Conservation (phyloP, 1,284 basidiomycete genomes). For the Hemileia vastatrix region DNA sequence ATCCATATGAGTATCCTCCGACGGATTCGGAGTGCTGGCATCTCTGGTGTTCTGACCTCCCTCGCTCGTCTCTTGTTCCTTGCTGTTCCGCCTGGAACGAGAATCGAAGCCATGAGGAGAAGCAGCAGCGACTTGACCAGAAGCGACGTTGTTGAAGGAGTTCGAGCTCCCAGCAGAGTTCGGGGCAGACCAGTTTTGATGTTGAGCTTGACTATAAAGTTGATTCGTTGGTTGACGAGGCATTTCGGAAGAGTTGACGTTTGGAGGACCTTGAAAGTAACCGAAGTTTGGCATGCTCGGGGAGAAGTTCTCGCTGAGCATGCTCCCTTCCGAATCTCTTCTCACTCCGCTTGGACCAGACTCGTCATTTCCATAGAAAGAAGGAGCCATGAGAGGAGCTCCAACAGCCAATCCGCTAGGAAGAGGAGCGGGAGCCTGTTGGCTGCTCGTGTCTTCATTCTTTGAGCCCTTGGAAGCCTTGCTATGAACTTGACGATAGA, state of each 20-base stretch:
- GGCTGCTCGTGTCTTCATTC: background rate
- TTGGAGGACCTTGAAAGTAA: background rate
- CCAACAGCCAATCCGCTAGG: background rate
- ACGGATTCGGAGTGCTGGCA: background rate
- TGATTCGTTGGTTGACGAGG: background rate
- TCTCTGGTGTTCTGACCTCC: background rate
- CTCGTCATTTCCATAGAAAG: background rate
- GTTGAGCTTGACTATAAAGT: background rate
- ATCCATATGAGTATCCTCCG: constrained; percentile 48
- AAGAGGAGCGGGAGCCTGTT: background rate
- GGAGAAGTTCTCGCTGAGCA: background rate
- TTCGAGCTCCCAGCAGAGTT: background rate
- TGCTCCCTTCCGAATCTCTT: background rate
- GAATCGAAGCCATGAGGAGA: background rate
- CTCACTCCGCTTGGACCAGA: background rate
- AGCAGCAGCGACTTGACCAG: background rate
- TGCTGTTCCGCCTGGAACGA: background rate
- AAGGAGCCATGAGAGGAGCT: background rate
- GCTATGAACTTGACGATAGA: constrained; percentile 39
- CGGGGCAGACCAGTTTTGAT: background rate
- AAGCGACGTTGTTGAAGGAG: background rate
- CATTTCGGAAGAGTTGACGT: too few species aligned
- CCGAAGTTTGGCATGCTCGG: background rate
- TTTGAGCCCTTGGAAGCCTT: constrained; percentile 26
- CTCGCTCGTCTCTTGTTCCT: background rate